Evolutionary conservation across 306 rosid genomes (phyloP), one percentile per base, ranked within the genome.

Genomic region (Styphnolobium japonicum): DNA sequence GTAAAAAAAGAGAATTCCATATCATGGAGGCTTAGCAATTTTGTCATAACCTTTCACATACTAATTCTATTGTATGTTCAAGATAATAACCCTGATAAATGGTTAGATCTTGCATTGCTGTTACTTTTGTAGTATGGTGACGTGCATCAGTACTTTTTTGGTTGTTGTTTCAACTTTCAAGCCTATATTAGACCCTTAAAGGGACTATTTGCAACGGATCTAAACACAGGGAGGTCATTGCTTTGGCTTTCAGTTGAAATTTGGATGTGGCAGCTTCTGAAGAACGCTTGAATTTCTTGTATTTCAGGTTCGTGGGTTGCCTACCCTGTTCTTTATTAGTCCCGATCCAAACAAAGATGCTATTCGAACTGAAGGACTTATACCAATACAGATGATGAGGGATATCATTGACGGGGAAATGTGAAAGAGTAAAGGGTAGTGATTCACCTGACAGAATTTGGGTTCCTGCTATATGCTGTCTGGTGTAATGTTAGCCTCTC

Each of bases 301-400:
- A 15, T 70, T 73, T 72, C 87, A 92, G 98, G 98, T 93, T 52
- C 83, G 98, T 40, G 97, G 97, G n/a, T 69, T 95, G 85, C 99
- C 99, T 0, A 95, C 98, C 2, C 72, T 95, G 8, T 87, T 90
- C 62, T 95, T 95, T 25, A 83, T 92, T 12, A 90, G 99, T 77
- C 96, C 99, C 2, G 92, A 91, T 84, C 87, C 97, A 15, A 89
- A 58, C 14, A 95, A 95, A 88, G 94, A 93, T 7, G 98, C 97
- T 5, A 91, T 92, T 71, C 85, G 96, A 31, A 95, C 98, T 0
- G 99, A 93, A 83, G 99, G 97, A 53, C 97, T 93, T 71, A 84
- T 95, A 57, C 98, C 99, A 9, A 86, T 95, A 56, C 97, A 95
- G 81, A 93, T 93, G 97, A 93, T 93, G 98, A 82, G 98, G 27